phyloP scores from a whole-genome alignment of 306 rosid genomes.

The Fagus crenata region DNA sequence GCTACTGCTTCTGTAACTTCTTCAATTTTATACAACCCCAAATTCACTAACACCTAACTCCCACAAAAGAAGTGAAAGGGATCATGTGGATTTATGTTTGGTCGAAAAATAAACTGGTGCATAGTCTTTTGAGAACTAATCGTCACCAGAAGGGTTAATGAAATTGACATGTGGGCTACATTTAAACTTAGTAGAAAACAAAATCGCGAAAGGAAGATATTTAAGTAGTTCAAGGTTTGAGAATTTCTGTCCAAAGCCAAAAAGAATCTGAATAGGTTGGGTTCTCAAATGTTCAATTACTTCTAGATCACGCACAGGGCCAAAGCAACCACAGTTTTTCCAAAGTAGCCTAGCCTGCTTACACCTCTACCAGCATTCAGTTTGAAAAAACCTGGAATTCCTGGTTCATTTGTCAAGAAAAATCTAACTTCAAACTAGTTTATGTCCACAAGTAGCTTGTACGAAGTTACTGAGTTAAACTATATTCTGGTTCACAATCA shows the following conservation, averaged over 20 bases:
- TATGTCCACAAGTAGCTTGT: too few species aligned
- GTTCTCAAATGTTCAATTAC: background rate
- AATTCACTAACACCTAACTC: background rate
- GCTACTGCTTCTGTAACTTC: background rate
- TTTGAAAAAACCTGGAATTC: background rate
- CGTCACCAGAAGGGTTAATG: background rate
- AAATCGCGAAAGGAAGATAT: background rate
- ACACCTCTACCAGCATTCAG: background rate
- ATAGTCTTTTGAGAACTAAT: background rate
- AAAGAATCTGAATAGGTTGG: background rate
- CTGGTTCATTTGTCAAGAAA: too few species aligned
- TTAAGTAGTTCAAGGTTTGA: constrained; percentile 1
- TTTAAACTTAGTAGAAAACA: background rate
- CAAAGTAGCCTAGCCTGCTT: background rate
- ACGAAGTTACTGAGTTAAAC: too few species aligned
- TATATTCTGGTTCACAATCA: too few species aligned
- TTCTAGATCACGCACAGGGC: background rate
- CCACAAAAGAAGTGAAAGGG: background rate
- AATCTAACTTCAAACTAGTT: too few species aligned
- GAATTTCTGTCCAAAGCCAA: background rate
- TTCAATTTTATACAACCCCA: background rate
- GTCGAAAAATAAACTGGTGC: background rate
- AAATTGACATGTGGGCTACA: background rate
- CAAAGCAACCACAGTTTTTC: background rate
- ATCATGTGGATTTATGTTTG: background rate